Conservation (phyloP, 2,329 filamentous ascomycete genomes). For the Camillea tinctor region DNA sequence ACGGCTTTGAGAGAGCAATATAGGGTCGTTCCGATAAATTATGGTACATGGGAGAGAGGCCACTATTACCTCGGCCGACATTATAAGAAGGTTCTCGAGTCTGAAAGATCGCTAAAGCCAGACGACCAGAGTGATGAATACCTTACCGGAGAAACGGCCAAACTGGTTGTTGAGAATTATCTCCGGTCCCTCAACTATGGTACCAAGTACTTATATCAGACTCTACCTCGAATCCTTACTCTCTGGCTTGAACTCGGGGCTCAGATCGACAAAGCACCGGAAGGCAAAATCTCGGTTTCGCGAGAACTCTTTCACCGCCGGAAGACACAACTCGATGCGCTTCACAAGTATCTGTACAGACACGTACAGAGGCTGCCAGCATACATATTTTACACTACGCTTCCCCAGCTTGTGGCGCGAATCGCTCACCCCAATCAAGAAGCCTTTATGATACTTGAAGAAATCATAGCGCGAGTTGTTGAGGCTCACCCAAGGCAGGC, state of each 20-base stretch:
- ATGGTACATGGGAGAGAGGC: conserved; percentile 84
- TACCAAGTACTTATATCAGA: conserved; percentile 95
- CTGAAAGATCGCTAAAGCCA: conserved; percentile 73
- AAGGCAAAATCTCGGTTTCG: conserved; percentile 53
- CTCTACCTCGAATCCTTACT: conserved; percentile 84
- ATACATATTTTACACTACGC: conserved; percentile 76
- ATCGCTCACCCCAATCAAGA: conserved; percentile 81
- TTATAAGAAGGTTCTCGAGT: conserved; percentile 94
- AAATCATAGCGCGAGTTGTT: conserved; percentile 85
- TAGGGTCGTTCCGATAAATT: conserved; percentile 71
- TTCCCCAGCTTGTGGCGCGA: conserved; percentile 93
- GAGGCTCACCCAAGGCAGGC: conserved; percentile 85
- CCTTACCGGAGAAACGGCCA: conserved; percentile 75
- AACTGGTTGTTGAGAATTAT: conserved; percentile 92
- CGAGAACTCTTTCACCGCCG: conserved; percentile 55
- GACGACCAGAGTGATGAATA: conserved; percentile 76
- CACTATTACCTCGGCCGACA: conserved; percentile 96
- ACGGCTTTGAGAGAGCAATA: conserved; percentile 78
- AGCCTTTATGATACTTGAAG: conserved; percentile 74
- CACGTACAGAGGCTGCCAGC: conserved; percentile 71
- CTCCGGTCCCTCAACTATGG: conserved; percentile 82
- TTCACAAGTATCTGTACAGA: conserved; percentile 76
- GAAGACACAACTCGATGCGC: conserved; percentile 62
- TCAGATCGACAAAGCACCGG: conserved; percentile 63
- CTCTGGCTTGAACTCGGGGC: conserved; percentile 92